A percentile compares a stretch with the other conserved stretches of the same genome.
phyloP scores from a whole-genome alignment of 106 monocot species.

The Ottelia alismoides region DNA sequence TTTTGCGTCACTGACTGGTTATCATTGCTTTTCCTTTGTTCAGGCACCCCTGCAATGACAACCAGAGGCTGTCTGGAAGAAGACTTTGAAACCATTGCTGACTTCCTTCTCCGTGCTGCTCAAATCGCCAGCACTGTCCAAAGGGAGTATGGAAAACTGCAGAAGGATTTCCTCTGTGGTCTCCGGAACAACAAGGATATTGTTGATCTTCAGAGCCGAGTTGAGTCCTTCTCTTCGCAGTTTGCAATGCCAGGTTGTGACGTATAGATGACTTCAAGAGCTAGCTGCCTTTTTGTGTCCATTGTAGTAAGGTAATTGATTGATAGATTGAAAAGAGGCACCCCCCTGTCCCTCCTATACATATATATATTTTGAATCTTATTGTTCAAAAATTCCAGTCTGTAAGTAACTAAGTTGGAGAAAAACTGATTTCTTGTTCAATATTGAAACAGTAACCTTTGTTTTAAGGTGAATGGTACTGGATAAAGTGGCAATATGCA shows the following conservation, averaged over 20 bases:
- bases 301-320: too few relatives aligned
- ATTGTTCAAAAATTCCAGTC: too few relatives aligned
- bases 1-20: neutral
- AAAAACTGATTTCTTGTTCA: too few relatives aligned
- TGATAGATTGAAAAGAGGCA: too few relatives aligned
- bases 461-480: too few relatives aligned
- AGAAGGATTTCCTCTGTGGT: constrained; percentile 89
- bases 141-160: constrained; percentile 83
- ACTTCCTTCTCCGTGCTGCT: constrained; percentile 87
- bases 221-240: constrained; percentile 59
- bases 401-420: too few relatives aligned
- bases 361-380: too few relatives aligned
- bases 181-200: constrained; percentile 80
- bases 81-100: constrained; percentile 85
- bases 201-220: constrained; percentile 50
- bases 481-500: too few relatives aligned
- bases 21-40: neutral
- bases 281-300: too few relatives aligned
- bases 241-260: constrained; percentile 93
- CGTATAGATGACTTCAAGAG: too few relatives aligned
- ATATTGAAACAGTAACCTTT: too few relatives aligned
- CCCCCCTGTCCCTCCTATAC: too few relatives aligned
- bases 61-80: constrained; percentile 83
- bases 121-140: constrained; percentile 57
- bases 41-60: constrained; percentile 88